Evolutionary conservation across 2,329 filamentous ascomycete species (phyloP), one percentile per base, ranked within the genome.

Genomic region (Paramyrothecium roridum): DNA sequence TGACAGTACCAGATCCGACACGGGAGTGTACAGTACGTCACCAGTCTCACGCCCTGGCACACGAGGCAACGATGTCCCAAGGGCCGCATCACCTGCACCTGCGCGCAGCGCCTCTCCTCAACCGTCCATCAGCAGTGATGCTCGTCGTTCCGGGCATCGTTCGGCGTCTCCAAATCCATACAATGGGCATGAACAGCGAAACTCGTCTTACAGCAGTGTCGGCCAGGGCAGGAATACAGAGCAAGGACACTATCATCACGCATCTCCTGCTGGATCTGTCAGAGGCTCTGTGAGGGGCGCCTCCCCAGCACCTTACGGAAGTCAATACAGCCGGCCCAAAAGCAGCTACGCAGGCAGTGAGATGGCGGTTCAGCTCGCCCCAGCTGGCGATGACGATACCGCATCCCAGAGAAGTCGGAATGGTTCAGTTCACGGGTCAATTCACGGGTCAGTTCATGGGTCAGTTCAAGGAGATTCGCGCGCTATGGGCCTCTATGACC

Each of bases 351-450:
- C 73, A 54, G 70, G 70, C 58, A 71, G 76, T 54, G 83, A 80
- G 19, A 89, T 90, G 85, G 83, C 88, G 40, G 77, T 91, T 55
- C 88, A 91, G 70, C 77, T 91, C 33, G 85, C 82, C 2, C 79
- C 80, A 34, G 63, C 80, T 13, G 76, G 76, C 8, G 79, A 83
- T 56, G 83, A 86, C 54, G 73, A 75, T 23, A 87, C 88, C 62
- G 83, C 82, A 22, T 86, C 83, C 48, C 74, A 78, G 62, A 74
- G 81, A 56, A 77, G 81, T 53, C 73, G 73, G 19, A 30, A 19
- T 7, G 48, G 48, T 4, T 50, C 48, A 19, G 23, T 50, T 30
- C 22, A 22, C 12, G 49, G 33, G n/a, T n/a, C n/a, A n/a, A n/a
- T n/a, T n/a, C n/a, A n/a, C n/a, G n/a, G n/a, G n/a, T n/a, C n/a